Evolutionary conservation across 352 stramenopile genomes (phyloP).

Genomic region (Phytophthora cryptogea): DNA sequence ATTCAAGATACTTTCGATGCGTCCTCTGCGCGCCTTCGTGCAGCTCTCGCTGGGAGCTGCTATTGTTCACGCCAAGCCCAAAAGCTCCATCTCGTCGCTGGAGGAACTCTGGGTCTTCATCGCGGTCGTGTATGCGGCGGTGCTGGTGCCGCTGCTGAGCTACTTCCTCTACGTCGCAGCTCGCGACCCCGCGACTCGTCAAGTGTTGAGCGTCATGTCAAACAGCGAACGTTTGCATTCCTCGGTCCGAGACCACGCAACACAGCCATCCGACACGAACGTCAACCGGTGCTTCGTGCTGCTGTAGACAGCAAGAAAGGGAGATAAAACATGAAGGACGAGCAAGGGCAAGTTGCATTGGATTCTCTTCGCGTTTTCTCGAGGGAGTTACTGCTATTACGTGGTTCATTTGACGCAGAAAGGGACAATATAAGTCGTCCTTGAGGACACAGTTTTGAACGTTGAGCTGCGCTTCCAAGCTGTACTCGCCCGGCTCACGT

Average conservation of each 20-base stretch:
- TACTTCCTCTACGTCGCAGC: constrained; percentile 26
- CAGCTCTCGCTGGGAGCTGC: constrained; percentile 10
- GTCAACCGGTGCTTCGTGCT: neutral
- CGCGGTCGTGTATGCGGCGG: constrained; percentile 25
- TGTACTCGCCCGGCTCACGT: too few relatives aligned
- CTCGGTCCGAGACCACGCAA: constrained; percentile 24
- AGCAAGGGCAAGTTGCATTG: neutral
- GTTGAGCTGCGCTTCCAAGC: too few relatives aligned
- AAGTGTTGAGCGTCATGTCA: constrained; percentile 20
- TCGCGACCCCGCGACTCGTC: constrained; percentile 19
- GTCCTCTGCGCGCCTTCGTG: neutral
- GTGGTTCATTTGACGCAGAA: too few relatives aligned
- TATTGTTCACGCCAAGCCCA: constrained; percentile 17
- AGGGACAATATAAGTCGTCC: too few relatives aligned
- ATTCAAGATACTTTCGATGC: constrained; percentile 17
- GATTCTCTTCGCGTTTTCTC: neutral
- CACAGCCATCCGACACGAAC: constrained; percentile 22
- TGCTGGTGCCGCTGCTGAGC: constrained; percentile 23
- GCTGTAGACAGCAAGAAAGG: constrained; percentile 21
- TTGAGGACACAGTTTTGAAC: too few relatives aligned
- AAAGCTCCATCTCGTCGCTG: constrained; percentile 24
- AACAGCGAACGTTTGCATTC: constrained; percentile 28
- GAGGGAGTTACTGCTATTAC: too few relatives aligned
- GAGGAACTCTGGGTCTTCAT: constrained; percentile 32
- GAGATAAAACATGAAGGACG: constrained; percentile 9